Base-by-base conservation (phyloP, 2,329 filamentous ascomycete species). In the Drechslerella stenobrocha region DNA sequence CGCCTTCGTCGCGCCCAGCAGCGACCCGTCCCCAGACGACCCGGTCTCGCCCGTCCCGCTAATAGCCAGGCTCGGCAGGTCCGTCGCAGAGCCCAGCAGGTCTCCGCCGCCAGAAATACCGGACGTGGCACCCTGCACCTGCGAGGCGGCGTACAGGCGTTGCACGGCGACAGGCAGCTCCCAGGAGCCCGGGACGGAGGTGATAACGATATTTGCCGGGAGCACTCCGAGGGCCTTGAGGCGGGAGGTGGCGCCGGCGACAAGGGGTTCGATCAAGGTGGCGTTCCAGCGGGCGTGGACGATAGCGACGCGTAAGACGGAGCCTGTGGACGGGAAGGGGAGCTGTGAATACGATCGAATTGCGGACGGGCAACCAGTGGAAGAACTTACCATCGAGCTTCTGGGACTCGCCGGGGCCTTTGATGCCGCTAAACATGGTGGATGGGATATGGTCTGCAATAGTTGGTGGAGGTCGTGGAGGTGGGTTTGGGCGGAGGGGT, bases 281-380 rank as follows among this genome's bases (percentile, higher is more conserved):
- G 82, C 82, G 80, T 98, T 98, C 93, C 93, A 98, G 74, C 93
- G 86, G 64, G 92, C 92, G 79, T 97, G 93, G 64, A 98, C 84
- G 75, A 98, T 97, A 75, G 88, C 92, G 76, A 98, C 87, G 75
- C 93, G 89, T 71, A 98, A 84, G 74, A 80, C 81, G 74, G 84
- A 84, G 77, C 88, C 87, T 74, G 42, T 45, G 13, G 22, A 48
- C n/a, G n/a, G n/a, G n/a, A n/a, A n/a, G n/a, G n/a, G n/a, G n/a
- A n/a, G n/a, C n/a, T 24, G 37, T 20, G 6, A 44, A 26, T 45
- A 11, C 6, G 23, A 28, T 5, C 15, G 22, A 8, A 7, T 6
- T 52, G 32, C 30, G 23, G 20, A 9, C 40, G 26, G 32, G 35
- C n/a, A 24, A 35, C 37, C n/a, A n/a, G n/a, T n/a, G n/a, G 32